phyloP scores from a whole-genome alignment of 106 monocot species.

The Dioscorea dumetorum region DNA sequence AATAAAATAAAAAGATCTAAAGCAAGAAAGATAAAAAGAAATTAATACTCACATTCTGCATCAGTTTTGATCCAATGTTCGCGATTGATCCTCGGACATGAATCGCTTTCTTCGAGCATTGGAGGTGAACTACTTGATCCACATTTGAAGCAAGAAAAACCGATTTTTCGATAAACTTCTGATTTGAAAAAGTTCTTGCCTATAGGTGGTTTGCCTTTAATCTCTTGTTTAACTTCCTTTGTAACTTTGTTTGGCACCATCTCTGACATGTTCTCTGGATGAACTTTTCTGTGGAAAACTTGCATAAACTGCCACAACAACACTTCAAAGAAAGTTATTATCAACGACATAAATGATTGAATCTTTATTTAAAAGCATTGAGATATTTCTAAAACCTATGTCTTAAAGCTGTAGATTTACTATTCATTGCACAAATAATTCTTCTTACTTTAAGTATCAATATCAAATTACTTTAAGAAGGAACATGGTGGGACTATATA shows the following conservation, averaged over 20 bases:
- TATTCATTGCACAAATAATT: no score
- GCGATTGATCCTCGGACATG: slow-evolving; percentile 9
- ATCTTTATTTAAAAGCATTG: no score
- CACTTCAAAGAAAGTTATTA: not conserved
- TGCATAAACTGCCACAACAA: slow-evolving; percentile 50
- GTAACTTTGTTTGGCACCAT: slow-evolving; percentile 18
- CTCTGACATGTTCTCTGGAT: slow-evolving; percentile 37
- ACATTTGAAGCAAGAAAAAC: slow-evolving; percentile 10
- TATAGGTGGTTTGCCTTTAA: not conserved
- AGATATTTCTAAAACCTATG: no score
- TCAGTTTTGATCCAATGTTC: slow-evolving; percentile 85
- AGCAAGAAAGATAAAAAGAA: no score
- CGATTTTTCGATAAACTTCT: no score
- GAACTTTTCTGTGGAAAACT: slow-evolving; percentile 71
- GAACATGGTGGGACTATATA: no score
- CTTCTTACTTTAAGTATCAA: no score
- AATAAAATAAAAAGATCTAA: no score
- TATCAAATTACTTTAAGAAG: no score
- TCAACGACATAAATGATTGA: no score
- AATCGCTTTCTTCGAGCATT: slow-evolving; percentile 13
- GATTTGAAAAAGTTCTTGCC: no score
- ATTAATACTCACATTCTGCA: slow-evolving; percentile 72
- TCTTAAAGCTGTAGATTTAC: no score
- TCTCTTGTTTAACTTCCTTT: slow-evolving; percentile 14
- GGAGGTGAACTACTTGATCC: slow-evolving; percentile 8